Percentiles rank a stretch among this genome's conserved stretches.
Conservation (phyloP, 768 basidiomycete genomes). For the Strobilomyces echinocephalus region DNA sequence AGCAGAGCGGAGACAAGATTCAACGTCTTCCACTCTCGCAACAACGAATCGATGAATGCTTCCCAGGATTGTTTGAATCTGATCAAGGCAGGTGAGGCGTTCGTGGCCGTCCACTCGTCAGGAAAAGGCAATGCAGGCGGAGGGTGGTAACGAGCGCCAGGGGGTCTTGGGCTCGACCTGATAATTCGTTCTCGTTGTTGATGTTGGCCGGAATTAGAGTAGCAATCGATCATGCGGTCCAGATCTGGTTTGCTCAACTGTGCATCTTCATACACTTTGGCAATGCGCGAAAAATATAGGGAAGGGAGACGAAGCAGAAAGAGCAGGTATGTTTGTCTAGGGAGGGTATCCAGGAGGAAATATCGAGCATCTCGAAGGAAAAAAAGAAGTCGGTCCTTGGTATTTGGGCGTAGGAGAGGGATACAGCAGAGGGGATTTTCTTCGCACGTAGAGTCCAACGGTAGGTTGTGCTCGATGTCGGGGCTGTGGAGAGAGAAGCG, state of each 20-base stretch:
- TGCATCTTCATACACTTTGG: conserved; percentile 71
- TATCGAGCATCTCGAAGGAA: conserved; percentile 20
- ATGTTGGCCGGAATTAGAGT: conserved; percentile 19
- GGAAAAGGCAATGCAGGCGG: conserved; percentile 40
- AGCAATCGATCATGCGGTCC: conserved; percentile 41
- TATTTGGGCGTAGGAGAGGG: conserved; percentile 11
- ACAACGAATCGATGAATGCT: conserved; percentile 61
- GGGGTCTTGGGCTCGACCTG: conserved; percentile 27
- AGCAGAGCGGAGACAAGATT: conserved; percentile 70
- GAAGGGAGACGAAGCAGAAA: conserved; percentile 66
- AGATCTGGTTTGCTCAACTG: conserved; percentile 75
- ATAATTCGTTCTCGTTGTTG: conserved; percentile 11
- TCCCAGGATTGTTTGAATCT: conserved; percentile 70
- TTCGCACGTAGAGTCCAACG: conserved; percentile 21
- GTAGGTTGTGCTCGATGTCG: conserved; percentile 15
- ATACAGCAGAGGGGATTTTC: conserved; percentile 23
- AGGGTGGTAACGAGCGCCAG: conserved; percentile 21
- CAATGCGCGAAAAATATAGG: conserved; percentile 75
- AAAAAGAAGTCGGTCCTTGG: conserved; percentile 10
- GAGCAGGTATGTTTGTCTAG: conserved; percentile 41
- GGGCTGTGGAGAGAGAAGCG: conserved; percentile 20
- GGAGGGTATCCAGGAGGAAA: conserved; percentile 35
- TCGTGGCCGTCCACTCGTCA: conserved; percentile 46
- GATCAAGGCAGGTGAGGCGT: conserved; percentile 58
- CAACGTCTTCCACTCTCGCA: conserved; percentile 71